Conservation (phyloP, 2,329 filamentous ascomycete genomes). For the Claviceps paspali region DNA sequence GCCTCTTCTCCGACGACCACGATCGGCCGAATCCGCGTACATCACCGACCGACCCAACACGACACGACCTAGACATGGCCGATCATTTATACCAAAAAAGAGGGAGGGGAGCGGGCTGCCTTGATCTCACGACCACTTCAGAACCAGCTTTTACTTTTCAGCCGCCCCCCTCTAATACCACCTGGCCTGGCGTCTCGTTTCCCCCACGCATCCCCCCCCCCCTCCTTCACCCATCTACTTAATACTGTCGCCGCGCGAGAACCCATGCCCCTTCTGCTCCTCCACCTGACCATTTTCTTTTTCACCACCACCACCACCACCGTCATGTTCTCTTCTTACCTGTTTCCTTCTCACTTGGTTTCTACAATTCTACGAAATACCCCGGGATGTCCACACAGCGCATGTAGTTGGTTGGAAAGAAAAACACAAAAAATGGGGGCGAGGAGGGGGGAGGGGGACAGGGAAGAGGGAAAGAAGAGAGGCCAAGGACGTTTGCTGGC, state of each 20-base stretch:
- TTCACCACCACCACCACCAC: too few relatives aligned
- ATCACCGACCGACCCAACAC: too few relatives aligned
- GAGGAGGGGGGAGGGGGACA: neutral
- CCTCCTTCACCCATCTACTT: neutral
- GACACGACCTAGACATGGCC: too few relatives aligned
- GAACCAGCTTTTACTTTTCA: neutral
- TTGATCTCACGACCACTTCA: neutral
- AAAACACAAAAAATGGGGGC: too few relatives aligned
- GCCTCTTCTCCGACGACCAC: too few relatives aligned
- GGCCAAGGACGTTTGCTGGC: too few relatives aligned
- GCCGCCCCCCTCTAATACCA: neutral
- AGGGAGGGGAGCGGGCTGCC: neutral
- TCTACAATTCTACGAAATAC: conserved; percentile 7
- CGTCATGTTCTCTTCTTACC: too few relatives aligned
- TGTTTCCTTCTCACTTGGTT: neutral
- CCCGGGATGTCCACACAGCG: conserved; percentile 2
- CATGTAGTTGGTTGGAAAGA: neutral
- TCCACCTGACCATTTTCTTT: neutral
- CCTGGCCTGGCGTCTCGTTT: neutral
- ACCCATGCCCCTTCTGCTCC: neutral
- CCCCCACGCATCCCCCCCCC: too few relatives aligned
- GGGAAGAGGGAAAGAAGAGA: too few relatives aligned
- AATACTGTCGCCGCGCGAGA: neutral
- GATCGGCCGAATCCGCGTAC: too few relatives aligned
- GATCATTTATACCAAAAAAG: neutral